These are phyloP conservation scores for Aspergillus spinulosporus DNA, from an alignment of 2,329 filamentous ascomycete genomes.

Conservation along the genomic window DNA sequence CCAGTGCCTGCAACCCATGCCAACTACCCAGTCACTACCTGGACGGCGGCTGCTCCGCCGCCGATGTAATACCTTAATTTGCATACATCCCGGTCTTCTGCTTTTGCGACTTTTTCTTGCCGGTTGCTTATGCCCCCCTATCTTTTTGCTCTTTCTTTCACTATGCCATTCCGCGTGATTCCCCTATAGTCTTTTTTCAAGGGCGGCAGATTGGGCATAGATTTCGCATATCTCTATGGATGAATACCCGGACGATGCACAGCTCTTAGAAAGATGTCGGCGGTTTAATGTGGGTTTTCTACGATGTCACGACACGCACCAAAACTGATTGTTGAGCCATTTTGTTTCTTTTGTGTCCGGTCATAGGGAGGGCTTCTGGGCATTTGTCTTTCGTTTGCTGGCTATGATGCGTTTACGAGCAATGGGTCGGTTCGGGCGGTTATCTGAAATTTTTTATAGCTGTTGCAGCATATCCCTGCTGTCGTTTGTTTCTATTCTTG, in stretches of 20 bases:
- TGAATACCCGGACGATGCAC: slow-evolving; percentile 20
- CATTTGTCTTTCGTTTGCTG: slow-evolving; percentile 17
- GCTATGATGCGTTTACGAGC: slow-evolving; percentile 30
- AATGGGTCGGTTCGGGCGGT: slow-evolving; percentile 29
- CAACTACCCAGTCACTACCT: slow-evolving; percentile 38
- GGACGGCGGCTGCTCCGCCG: slow-evolving; percentile 41
- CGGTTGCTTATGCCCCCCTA: slow-evolving; percentile 2
- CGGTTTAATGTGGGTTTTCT: slow-evolving; percentile 21
- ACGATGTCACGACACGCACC: slow-evolving; percentile 24
- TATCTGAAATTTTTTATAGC: slow-evolving; percentile 23
- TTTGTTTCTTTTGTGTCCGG: background rate
- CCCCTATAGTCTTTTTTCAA: slow-evolving; percentile 15
- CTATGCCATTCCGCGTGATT: slow-evolving; percentile 14
- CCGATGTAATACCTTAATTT: slow-evolving; percentile 31
- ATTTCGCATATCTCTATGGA: slow-evolving; percentile 25
- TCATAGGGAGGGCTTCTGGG: slow-evolving; percentile 13
- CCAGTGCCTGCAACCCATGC: slow-evolving; percentile 31
- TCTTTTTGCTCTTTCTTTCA: slow-evolving; percentile 15
- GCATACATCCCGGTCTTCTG: background rate
- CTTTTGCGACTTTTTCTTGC: background rate
- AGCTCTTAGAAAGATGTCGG: slow-evolving; percentile 26
- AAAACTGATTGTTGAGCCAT: slow-evolving; percentile 17
- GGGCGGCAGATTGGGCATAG: slow-evolving; percentile 29
- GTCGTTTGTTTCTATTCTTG: background rate
- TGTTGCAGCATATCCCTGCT: slow-evolving; percentile 16